Conservation (phyloP, 768 basidiomycete genomes). For the Trametes elegans region DNA sequence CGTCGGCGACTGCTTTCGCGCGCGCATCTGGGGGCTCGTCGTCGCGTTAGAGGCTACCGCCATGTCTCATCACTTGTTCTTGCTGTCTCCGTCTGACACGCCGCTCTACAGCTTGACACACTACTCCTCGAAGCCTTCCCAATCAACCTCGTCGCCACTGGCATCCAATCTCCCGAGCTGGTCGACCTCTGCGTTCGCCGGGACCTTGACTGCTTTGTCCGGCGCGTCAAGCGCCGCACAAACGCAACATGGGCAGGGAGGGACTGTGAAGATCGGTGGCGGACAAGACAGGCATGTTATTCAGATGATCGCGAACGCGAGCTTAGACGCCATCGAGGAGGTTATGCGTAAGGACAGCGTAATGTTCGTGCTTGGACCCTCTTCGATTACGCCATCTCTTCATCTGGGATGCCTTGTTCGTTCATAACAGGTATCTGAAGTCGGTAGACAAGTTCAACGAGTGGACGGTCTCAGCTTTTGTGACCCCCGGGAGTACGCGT, state of each 20-base stretch:
- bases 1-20: neutral
- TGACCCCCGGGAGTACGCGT: conserved; percentile 88
- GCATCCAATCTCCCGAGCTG: conserved; percentile 84
- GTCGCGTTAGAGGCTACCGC: conserved; percentile 17
- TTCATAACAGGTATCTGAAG: conserved; percentile 79
- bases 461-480: conserved; percentile 96
- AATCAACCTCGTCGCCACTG: conserved; percentile 58
- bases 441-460: conserved; percentile 97
- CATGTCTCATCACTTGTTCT: conserved; percentile 87
- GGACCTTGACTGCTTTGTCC: conserved; percentile 82
- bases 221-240: conserved; percentile 79
- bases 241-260: conserved; percentile 56
- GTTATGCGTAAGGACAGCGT: conserved; percentile 77
- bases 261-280: conserved; percentile 66
- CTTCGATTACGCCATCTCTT: neutral
- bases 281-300: conserved; percentile 91
- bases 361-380: conserved; percentile 54
- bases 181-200: conserved; percentile 91
- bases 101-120: conserved; percentile 84
- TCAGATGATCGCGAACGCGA: conserved; percentile 98
- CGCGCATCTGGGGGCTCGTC: neutral
- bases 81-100: conserved; percentile 84
- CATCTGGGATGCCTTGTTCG: conserved; percentile 3
- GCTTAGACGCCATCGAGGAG: conserved; percentile 93
- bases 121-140: conserved; percentile 70